Conservation (phyloP, 2,329 filamentous ascomycete genomes). For the Nemania serpens region DNA sequence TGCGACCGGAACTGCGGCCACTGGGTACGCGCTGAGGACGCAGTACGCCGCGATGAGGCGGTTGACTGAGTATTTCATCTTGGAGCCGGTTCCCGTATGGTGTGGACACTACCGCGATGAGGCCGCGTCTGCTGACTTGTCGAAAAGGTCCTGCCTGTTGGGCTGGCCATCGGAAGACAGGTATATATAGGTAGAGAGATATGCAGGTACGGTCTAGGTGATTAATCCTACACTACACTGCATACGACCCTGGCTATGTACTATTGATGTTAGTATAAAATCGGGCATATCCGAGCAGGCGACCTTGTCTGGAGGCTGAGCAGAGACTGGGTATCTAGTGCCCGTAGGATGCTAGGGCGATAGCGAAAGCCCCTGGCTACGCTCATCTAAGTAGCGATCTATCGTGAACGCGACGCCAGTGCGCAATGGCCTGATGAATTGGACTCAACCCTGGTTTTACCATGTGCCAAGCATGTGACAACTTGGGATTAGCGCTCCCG, state of each 20-base stretch:
- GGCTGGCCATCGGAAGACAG: neutral
- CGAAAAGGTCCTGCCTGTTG: too few species aligned
- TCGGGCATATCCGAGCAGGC: neutral
- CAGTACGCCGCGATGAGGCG: slow-evolving; percentile 17
- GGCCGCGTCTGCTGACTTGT: neutral
- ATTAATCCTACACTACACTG: neutral
- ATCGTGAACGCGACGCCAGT: neutral
- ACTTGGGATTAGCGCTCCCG: too few species aligned
- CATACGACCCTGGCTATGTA: too few species aligned
- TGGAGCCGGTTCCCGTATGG: neutral
- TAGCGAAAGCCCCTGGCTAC: neutral
- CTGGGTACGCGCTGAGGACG: slow-evolving; percentile 7
- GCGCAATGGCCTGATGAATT: too few species aligned
- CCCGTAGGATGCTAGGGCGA: neutral
- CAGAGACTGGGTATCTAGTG: neutral
- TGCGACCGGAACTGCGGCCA: slow-evolving; percentile 12
- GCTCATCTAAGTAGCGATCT: neutral
- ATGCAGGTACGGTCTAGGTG: neutral
- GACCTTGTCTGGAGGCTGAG: neutral
- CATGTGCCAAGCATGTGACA: too few species aligned
- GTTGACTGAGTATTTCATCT: slow-evolving; percentile 8
- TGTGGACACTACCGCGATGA: neutral
- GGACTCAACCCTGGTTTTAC: too few species aligned
- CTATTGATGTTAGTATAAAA: neutral
- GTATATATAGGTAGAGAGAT: neutral